Base-by-base conservation (phyloP, 805 yeast species). In the Teunomyces funiuensis region DNA sequence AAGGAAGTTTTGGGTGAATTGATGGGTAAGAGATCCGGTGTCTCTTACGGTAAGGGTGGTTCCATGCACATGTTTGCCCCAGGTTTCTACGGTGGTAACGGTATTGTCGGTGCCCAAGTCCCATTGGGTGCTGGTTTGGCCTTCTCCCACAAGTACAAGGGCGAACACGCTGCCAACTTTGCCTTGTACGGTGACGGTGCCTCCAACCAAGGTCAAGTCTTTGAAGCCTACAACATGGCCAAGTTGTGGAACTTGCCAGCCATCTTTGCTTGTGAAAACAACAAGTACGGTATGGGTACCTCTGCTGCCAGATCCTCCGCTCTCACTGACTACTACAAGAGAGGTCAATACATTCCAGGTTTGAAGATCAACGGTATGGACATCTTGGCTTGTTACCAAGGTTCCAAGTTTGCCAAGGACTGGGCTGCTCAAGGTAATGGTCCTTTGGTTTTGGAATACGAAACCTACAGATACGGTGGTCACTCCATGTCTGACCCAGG, bases 401-500 rank as follows among this genome's bases (percentile, higher is more conserved):
- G 96, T 48, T 86, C 97, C 57, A 87, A 85, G 73, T 93, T 87
- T 60, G 98, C 98, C 61, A 90, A 89, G 76, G 96, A 91, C 70
- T 93, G 95, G 96, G 77, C 87, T 68, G 77, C 85, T 49, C 73
- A 83, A 47, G 97, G 96, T 62, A 90, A 91, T 62, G 99, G 98
- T 52, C 99, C 99, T 51, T 72, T 93, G 55, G 96, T 93, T 41
- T 64, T 93, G 55, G 99, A 93, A 78, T 93, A 85, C 73, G 97
- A 90, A 77, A 93, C 99, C 57, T 93, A 93, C 77, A 86, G 99
- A 80, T 93, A 93, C 69, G 98, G 98, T 77, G 99, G 99, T 70
- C 99, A 93, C 82, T 93, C 99, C 56, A 93, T 93, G 98, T 91
- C 98, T 55, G 99, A 93, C 74, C 99, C 99, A 61, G 99, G 99